phyloP scores from a whole-genome alignment of 345 rosid genomes.

The Lepidium aucheri region DNA sequence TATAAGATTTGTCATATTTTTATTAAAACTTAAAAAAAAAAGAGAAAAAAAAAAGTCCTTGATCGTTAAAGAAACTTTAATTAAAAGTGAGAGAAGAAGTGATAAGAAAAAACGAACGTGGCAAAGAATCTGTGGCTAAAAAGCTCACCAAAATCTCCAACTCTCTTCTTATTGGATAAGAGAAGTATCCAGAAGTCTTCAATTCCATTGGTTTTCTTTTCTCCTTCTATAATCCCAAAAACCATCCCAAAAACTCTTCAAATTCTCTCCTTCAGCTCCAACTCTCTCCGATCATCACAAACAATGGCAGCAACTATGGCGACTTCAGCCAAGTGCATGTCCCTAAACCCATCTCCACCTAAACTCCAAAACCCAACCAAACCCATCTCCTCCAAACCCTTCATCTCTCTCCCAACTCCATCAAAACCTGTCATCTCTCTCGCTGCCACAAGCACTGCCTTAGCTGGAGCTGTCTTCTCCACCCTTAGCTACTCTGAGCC shows the following conservation, averaged over 20 bases:
- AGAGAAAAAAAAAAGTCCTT: no score
- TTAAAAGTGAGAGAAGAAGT: not conserved
- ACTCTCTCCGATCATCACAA: not conserved
- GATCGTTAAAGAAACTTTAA: no score
- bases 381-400: constrained; percentile 16
- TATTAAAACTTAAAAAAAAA: no score
- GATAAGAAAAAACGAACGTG: constrained; percentile 24
- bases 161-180: constrained; percentile 48
- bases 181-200: constrained; percentile 39
- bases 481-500: constrained; percentile 57
- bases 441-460: constrained; percentile 36
- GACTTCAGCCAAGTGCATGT: constrained; percentile 57
- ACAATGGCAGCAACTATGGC: constrained; percentile 61
- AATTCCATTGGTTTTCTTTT: constrained; percentile 35
- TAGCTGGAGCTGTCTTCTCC: constrained; percentile 83
- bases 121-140: constrained; percentile 12
- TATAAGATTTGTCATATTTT: no score
- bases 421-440: constrained; percentile 18
- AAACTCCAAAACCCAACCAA: constrained; percentile 38
- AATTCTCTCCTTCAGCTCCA: not conserved
- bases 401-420: constrained; percentile 18
- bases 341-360: constrained; percentile 34
- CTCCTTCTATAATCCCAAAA: constrained; percentile 15
- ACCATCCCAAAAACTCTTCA: not conserved
- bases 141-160: constrained; percentile 26